These are phyloP conservation scores for Acanthamoeba culbertsoni DNA, from an alignment of 208 protist species.

Conservation along the genomic window DNA sequence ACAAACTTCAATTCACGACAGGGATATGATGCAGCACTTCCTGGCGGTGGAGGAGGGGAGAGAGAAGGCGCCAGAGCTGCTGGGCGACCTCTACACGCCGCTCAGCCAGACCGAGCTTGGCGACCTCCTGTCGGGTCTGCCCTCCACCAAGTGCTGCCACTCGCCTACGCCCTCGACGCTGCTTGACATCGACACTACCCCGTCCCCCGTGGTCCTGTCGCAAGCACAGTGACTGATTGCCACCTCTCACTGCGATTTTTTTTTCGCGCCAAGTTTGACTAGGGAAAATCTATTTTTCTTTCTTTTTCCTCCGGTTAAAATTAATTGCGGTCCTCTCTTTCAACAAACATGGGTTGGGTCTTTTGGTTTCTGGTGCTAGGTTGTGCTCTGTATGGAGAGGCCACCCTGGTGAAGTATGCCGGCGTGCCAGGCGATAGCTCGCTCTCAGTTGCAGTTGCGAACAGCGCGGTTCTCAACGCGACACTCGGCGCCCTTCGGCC, in stretches of 20 bases:
- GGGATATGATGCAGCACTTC: constrained; percentile 82
- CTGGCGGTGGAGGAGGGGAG: constrained; percentile 14
- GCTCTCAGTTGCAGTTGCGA: neutral
- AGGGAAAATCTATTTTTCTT: no score
- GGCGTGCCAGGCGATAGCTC: constrained; percentile 33
- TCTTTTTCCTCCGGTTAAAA: no score
- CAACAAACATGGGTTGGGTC: no score
- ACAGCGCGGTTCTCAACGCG: constrained; percentile 67
- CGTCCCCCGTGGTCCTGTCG: no score
- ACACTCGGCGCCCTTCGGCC: constrained; percentile 65
- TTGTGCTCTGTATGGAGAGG: no score
- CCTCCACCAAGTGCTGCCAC: neutral
- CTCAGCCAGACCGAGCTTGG: neutral
- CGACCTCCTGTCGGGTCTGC: neutral
- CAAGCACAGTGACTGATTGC: no score
- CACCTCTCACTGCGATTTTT: no score
- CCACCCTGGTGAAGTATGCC: neutral
- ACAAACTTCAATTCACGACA: neutral
- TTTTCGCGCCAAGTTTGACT: no score
- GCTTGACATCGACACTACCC: no score
- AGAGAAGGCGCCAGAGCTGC: constrained; percentile 2
- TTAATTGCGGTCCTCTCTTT: no score
- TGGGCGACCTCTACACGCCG: constrained; percentile 24
- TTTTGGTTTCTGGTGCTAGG: no score
- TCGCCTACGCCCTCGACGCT: no score